These are phyloP conservation scores for Penicillium sp. DNA, from an alignment of 2,329 filamentous ascomycete genomes.

Conservation along the genomic window DNA sequence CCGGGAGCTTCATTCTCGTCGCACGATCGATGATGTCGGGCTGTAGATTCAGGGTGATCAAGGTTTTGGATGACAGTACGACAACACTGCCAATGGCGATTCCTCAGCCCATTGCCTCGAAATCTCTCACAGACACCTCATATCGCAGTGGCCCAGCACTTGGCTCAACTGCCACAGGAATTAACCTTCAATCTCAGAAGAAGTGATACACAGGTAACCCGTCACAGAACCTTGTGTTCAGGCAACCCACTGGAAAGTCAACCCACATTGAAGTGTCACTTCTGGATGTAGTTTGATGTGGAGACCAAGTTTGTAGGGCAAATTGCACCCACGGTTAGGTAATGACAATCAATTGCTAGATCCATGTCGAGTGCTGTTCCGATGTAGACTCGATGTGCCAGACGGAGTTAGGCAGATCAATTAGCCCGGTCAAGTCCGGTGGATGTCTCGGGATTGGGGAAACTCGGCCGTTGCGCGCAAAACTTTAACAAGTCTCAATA, in stretches of 20 bases:
- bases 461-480: constrained; percentile 3
- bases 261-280: constrained; percentile 1
- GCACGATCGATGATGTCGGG: constrained; percentile 11
- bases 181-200: constrained; percentile 21
- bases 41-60: constrained; percentile 15
- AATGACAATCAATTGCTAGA: not conserved
- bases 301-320: not conserved
- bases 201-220: constrained; percentile 19
- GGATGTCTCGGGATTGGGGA: constrained; percentile 9
- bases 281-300: not conserved
- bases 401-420: not conserved
- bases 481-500: constrained; percentile 3
- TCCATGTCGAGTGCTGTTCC: not conserved
- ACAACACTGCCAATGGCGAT: constrained; percentile 10
- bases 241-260: constrained; percentile 4
- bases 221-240: constrained; percentile 22
- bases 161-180: constrained; percentile 12
- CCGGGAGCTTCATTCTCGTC: constrained; percentile 8
- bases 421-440: constrained; percentile 1
- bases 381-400: constrained; percentile 2
- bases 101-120: not conserved
- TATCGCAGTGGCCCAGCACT: constrained; percentile 8
- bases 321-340: not conserved
- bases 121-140: constrained; percentile 3
- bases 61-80: constrained; percentile 13